These are phyloP conservation scores for Kokia cookei DNA, from an alignment of 441 rosid species.

Conservation along the genomic window DNA sequence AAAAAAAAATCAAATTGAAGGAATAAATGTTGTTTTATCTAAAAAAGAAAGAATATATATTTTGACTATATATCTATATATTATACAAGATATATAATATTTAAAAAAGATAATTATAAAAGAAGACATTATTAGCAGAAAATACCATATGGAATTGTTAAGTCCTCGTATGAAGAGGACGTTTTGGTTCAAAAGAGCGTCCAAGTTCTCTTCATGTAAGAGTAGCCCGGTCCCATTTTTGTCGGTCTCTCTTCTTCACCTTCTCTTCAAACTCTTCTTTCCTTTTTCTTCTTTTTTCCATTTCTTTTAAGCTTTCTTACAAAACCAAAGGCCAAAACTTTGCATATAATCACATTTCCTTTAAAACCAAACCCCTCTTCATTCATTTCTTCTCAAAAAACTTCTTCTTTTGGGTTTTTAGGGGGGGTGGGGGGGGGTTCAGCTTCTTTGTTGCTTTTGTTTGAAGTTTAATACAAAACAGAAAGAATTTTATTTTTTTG, in stretches of 20 bases:
- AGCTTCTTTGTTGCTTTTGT: neutral
- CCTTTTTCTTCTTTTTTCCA: neutral
- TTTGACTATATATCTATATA: too few species aligned
- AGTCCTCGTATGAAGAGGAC: constrained; percentile 27
- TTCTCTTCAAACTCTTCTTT: neutral
- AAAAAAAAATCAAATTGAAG: too few species aligned
- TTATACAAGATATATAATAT: too few species aligned
- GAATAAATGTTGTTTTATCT: too few species aligned
- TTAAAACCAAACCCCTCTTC: neutral
- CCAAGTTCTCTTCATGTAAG: constrained; percentile 67
- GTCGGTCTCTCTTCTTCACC: neutral
- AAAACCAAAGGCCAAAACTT: constrained; percentile 40
- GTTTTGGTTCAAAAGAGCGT: constrained; percentile 43
- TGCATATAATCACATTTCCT: neutral
- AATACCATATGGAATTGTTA: neutral
- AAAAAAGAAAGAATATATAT: too few species aligned
- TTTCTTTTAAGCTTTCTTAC: constrained; percentile 5
- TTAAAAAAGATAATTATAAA: too few species aligned
- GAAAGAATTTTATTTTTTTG: neutral
- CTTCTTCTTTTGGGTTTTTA: neutral
- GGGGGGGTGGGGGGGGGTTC: neutral
- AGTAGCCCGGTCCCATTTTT: constrained; percentile 25
- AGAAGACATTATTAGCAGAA: too few species aligned
- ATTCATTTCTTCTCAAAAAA: neutral
- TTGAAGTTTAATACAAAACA: neutral